A percentile compares a stretch with the other conserved stretches of the same genome.
phyloP scores from a whole-genome alignment of 176 grass and related monocot species.

The Rhynchospora tenuis region DNA sequence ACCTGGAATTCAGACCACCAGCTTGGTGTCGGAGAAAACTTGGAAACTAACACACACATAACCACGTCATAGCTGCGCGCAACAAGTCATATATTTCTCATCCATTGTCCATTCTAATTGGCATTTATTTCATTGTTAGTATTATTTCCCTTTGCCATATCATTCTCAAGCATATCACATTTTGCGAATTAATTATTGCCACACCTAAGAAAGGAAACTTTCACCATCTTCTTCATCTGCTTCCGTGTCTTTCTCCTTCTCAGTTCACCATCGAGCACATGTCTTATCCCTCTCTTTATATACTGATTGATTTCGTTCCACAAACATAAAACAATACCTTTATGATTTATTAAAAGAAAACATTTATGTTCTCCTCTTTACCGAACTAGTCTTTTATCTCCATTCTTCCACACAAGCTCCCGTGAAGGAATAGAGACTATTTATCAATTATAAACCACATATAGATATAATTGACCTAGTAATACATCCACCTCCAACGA shows the following conservation, averaged over 20 bases:
- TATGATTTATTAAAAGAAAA: neutral
- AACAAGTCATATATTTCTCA: neutral
- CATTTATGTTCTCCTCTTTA: neutral
- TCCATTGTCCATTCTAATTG: slow-evolving; percentile 1
- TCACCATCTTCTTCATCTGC: neutral
- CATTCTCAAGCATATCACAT: neutral
- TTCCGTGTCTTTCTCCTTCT: slow-evolving; percentile 3
- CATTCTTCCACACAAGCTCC: slow-evolving; percentile 10
- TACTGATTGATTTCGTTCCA: slow-evolving; percentile 20
- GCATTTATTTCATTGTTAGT: neutral
- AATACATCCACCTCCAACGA: neutral
- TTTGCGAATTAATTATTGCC: neutral
- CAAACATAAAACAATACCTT: neutral
- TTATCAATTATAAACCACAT: slow-evolving; percentile 2
- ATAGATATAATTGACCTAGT: slow-evolving; percentile 2
- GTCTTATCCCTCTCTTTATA: neutral
- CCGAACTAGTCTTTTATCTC: neutral
- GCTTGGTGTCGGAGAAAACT: neutral
- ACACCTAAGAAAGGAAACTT: neutral
- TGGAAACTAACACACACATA: neutral
- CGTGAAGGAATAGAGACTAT: slow-evolving; percentile 6
- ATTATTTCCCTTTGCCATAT: neutral
- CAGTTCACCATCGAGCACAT: neutral
- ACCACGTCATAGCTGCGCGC: neutral
- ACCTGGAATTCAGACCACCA: neutral